These are phyloP conservation scores for Catharanthus roseus DNA, from an alignment of 257 asterid genomes.

Conservation along the genomic window DNA sequence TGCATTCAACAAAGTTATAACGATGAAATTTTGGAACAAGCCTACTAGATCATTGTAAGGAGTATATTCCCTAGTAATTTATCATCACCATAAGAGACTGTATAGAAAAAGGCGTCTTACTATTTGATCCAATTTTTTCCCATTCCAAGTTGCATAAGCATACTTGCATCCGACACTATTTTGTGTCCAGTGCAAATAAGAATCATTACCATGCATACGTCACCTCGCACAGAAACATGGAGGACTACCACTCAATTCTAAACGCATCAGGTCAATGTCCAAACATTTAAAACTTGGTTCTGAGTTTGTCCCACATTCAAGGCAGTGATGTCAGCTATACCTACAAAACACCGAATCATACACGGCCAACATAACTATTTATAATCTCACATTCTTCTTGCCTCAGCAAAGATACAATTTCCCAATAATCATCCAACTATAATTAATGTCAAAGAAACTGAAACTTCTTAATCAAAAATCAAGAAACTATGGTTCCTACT, in stretches of 20 bases:
- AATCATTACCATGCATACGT: no score
- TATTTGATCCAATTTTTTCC: neutral
- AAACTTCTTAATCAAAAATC: neutral
- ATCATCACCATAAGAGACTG: neutral
- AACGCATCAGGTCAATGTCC: neutral
- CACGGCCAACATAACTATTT: neutral
- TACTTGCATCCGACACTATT: no score
- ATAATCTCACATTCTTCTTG: neutral
- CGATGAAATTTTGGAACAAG: neutral
- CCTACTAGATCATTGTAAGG: neutral
- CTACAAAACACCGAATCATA: neutral
- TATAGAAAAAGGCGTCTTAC: neutral
- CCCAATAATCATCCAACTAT: no score
- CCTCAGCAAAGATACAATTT: neutral
- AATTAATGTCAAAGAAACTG: neutral
- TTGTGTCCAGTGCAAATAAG: neutral
- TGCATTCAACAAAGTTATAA: neutral
- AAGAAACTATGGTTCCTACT: no score
- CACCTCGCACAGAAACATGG: no score
- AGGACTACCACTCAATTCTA: no score
- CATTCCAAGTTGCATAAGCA: neutral
- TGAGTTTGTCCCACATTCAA: neutral
- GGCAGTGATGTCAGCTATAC: no score
- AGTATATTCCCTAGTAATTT: neutral
- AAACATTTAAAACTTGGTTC: neutral